A percentile compares a stretch with the other conserved stretches of the same genome.
phyloP scores from a whole-genome alignment of 176 grass and related monocot species.

The Musa schizocarpa region DNA sequence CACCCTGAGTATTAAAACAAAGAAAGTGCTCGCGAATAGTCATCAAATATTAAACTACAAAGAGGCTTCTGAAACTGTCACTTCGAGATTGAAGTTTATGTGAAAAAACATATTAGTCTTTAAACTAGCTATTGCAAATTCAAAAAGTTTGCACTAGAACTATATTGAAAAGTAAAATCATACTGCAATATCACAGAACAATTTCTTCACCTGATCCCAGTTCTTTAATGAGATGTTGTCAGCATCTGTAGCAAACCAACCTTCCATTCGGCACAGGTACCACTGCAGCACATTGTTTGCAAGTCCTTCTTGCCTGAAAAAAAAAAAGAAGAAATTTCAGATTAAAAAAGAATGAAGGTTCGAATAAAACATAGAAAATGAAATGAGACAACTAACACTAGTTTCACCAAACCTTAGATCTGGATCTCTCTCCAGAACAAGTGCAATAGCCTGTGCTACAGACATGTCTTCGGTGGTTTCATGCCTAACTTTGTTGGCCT shows the following conservation, averaged over 20 bases:
- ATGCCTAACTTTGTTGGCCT: conserved; percentile 75
- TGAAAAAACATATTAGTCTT: background rate
- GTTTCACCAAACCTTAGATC: conserved; percentile 52
- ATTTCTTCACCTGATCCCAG: conserved; percentile 62
- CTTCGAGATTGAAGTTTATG: background rate
- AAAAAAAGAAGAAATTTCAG: conserved; percentile 9
- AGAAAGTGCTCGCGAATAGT: background rate
- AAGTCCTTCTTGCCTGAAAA: conserved; percentile 75
- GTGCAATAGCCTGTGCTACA: conserved; percentile 70
- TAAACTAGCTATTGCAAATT: background rate
- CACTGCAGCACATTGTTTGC: conserved; percentile 85
- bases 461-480: conserved; percentile 73
- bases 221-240: conserved; percentile 74
- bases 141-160: background rate
- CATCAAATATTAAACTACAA: background rate
- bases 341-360: conserved; percentile 4
- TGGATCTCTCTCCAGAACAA: conserved; percentile 67
- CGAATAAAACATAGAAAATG: background rate
- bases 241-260: conserved; percentile 96
- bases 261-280: conserved; percentile 98
- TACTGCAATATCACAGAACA: background rate
- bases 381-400: background rate
- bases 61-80: background rate
- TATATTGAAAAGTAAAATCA: conserved; percentile 3
- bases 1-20: background rate